These are phyloP conservation scores for Aphanoascus verrucosus DNA, from an alignment of 2,329 filamentous ascomycete species.

Conservation along the genomic window DNA sequence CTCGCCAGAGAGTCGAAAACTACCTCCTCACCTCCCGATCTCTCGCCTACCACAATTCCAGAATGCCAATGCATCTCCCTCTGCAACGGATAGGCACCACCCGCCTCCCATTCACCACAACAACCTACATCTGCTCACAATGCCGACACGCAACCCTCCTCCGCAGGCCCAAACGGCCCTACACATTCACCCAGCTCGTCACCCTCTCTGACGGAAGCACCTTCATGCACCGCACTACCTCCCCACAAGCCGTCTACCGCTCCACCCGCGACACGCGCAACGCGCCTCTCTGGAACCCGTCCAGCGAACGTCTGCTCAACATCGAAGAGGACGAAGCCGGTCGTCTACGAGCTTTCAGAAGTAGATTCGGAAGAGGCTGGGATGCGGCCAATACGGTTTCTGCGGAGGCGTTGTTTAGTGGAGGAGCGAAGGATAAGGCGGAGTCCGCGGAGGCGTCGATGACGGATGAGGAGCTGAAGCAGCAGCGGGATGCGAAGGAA, in stretches of 20 bases:
- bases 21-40: not conserved
- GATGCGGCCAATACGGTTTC: slow-evolving; percentile 46
- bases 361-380: slow-evolving; percentile 72
- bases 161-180: slow-evolving; percentile 77
- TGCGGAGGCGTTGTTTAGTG: slow-evolving; percentile 16
- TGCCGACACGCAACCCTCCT: slow-evolving; percentile 75
- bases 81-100: slow-evolving; percentile 25
- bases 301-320: slow-evolving; percentile 66
- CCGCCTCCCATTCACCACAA: slow-evolving; percentile 12
- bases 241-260: slow-evolving; percentile 47
- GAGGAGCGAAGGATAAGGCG: slow-evolving; percentile 7
- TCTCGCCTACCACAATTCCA: slow-evolving; percentile 1
- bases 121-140: slow-evolving; percentile 45
- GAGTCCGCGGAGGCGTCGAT: slow-evolving; percentile 15
- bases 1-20: not conserved
- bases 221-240: slow-evolving; percentile 46
- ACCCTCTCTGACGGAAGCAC: slow-evolving; percentile 85
- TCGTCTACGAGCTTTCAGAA: slow-evolving; percentile 72
- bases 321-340: slow-evolving; percentile 94
- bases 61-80: slow-evolving; percentile 30
- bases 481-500: slow-evolving; percentile 32
- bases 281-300: slow-evolving; percentile 82
- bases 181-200: slow-evolving; percentile 94
- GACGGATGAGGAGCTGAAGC: slow-evolving; percentile 21
- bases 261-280: slow-evolving; percentile 78